phyloP scores from a whole-genome alignment of 208 protist genomes.

The Trypanosomatidae sp. region DNA sequence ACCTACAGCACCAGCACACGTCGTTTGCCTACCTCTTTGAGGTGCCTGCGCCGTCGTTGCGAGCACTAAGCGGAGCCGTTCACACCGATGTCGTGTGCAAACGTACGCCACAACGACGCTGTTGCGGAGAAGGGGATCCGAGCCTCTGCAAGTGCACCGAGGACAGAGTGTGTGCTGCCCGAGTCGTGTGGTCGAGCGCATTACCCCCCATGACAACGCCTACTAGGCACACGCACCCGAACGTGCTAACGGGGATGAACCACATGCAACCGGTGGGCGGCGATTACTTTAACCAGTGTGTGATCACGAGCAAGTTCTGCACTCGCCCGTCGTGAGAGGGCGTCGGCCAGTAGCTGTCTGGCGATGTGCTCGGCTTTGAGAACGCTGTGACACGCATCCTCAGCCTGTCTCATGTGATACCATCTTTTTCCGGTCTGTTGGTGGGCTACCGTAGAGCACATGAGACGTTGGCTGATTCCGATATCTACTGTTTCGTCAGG shows the following conservation, averaged over 20 bases:
- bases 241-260: constrained; percentile 19
- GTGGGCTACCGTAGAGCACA: no score
- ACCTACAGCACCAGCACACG: constrained; percentile 28
- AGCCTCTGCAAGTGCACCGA: constrained; percentile 31
- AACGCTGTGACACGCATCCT: constrained; percentile 47
- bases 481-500: constrained; percentile 31
- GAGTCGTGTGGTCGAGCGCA: constrained; percentile 47
- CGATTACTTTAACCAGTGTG: constrained; percentile 54
- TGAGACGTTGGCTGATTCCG: constrained; percentile 31
- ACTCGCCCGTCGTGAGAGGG: constrained; percentile 34
- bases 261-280: constrained; percentile 38
- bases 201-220: constrained; percentile 34
- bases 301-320: constrained; percentile 41
- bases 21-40: constrained; percentile 47
- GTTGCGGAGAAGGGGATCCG: constrained; percentile 38
- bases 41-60: constrained; percentile 31
- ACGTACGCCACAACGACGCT: constrained; percentile 47
- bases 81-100: constrained; percentile 51
- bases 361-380: constrained; percentile 35
- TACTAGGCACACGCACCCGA: constrained; percentile 23
- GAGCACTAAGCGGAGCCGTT: constrained; percentile 30
- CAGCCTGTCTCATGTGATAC: constrained; percentile 39
- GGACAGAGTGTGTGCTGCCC: constrained; percentile 31
- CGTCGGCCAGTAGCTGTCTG: constrained; percentile 31
- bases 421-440: constrained; percentile 3